Base-by-base conservation (phyloP, 2,329 filamentous ascomycete species). In the Alternaria conjuncta region DNA sequence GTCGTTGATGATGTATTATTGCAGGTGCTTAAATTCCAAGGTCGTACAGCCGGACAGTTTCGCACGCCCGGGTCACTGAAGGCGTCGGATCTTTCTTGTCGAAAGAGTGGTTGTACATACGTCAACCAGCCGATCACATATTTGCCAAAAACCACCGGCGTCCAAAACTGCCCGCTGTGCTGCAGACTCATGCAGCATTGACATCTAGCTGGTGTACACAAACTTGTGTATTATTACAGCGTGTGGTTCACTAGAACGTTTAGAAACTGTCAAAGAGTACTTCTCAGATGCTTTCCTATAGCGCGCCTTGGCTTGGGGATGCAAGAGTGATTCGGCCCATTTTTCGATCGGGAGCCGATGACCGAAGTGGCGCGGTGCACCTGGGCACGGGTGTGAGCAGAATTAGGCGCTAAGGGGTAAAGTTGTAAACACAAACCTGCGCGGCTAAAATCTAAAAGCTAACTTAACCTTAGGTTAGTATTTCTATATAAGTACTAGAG, bases 311-410 rank as follows among this genome's bases (percentile, higher is more conserved):
- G 36, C 36, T 10, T 41, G 36, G 36, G 0, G 36, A 41, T 41
- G 36, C 32, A 36, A 36, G 36, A 50, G n/a, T 4, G 6, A 18
- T 21, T 4, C n/a, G 23, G 23, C 15, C n/a, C 18, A 21, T 50
- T 50, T 26, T 15, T 15, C n/a, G 9, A 20, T 18, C 20, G 44
- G 21, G n/a, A 11, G 15, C 26, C 32, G 28, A 30, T 51, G 23
- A 20, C 60, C 60, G 55, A 55, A 43, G 60, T 58, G 49, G 49
- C 21, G 49, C 60, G 49, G 30, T 51, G 32, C 13, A 55, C 28
- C 13, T 41, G 36, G 36, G 0, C 36, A 12, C 46, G 61, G 53
- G 61, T 53, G 25, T 60, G 49, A 56, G 59, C 25, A 26, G 25
- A 26, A 26, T 26, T 26, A 26, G 25, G 25, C 25, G 25, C 25